Conservation (phyloP, 768 basidiomycete genomes). For the Dacryopinax primogenitus region DNA sequence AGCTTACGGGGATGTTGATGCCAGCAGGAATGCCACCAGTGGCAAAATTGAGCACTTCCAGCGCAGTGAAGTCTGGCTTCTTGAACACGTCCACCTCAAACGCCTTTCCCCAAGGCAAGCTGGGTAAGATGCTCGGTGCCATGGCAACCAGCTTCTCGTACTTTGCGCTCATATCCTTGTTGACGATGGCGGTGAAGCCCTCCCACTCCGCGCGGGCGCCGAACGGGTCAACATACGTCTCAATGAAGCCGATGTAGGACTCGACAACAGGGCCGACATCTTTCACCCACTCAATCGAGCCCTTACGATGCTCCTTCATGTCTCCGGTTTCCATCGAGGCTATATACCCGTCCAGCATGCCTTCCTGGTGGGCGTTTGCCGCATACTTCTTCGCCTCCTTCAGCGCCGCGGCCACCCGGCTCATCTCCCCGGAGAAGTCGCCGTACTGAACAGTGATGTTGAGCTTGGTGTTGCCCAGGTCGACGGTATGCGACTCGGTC, state of each 20-base stretch:
- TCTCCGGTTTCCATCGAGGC: constrained; percentile 73
- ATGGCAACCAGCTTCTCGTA: constrained; percentile 62
- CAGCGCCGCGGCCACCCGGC: constrained; percentile 43
- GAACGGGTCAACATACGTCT: constrained; percentile 80
- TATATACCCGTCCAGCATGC: constrained; percentile 67
- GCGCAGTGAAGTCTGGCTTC: constrained; percentile 70
- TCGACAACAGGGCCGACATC: constrained; percentile 80
- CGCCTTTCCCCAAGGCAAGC: constrained; percentile 64
- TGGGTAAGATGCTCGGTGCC: constrained; percentile 69
- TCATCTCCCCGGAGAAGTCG: constrained; percentile 50
- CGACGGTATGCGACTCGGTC: constrained; percentile 34
- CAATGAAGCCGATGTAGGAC: constrained; percentile 74
- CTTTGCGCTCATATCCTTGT: constrained; percentile 71
- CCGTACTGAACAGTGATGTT: constrained; percentile 60
- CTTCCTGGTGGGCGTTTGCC: constrained; percentile 56
- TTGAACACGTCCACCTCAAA: constrained; percentile 48
- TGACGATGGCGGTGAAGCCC: constrained; percentile 80
- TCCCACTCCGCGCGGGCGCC: constrained; percentile 91
- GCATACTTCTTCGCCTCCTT: constrained; percentile 60
- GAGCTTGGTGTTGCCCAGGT: constrained; percentile 31
- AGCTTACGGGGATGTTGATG: constrained; percentile 48
- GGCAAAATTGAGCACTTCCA: constrained; percentile 71
- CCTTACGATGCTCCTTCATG: constrained; percentile 66
- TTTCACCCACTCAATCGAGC: constrained; percentile 69
- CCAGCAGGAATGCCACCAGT: constrained; percentile 81